Evolutionary conservation across 2,329 filamentous ascomycete species (phyloP), one percentile per base, ranked within the genome.

Genomic region (Blastomyces percursus): DNA sequence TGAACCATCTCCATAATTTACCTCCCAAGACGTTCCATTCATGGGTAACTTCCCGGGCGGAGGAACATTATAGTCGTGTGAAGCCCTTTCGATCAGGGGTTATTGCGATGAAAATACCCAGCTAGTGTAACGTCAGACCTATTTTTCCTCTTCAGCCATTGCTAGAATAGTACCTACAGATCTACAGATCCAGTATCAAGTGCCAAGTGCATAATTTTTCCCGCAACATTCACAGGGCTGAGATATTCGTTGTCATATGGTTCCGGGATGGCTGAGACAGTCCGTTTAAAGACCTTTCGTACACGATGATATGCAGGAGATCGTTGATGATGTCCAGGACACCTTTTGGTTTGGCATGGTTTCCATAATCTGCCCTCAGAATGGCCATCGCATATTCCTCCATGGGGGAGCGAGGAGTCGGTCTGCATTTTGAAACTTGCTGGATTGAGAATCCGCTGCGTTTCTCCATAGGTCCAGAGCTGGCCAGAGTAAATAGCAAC

Each of bases 151-250:
- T 35, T 19, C 24, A 27, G 56, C 24, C 16, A 14, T 21, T 21
- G 8, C 14, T 62, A 24, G 7, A 16, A n/a, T 30, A n/a, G 30
- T 1, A 16, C 82, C 76, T 74, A 85, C 86, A 89, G 81, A 74
- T 88, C 86, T 51, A 85, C 80, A 66, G 79, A 87, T 65, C 80
- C 86, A 16, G 88, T 91, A 67, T 91, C 89, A 64, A 91, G 82
- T 71, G 90, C 86, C 64, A 91, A 72, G 64, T 84, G 81, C 65
- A 90, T 71, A 2, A 77, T 82, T 67, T 86, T 84, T 70, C 81
- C 75, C 54, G 88, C 89, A 65, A 91, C 77, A 1, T 77, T 79
- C 56, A 91, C 83, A 0, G 86, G 83, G 62, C 82, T 80, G 38
- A 86, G 75, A 63, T 86, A 87, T 70, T 86, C 80, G 3, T 76